Percentiles rank a stretch among this genome's conserved stretches.
These are phyloP conservation scores for Fusarium protoensiforme DNA, from an alignment of 2,329 filamentous ascomycete species.

Conservation along the genomic window DNA sequence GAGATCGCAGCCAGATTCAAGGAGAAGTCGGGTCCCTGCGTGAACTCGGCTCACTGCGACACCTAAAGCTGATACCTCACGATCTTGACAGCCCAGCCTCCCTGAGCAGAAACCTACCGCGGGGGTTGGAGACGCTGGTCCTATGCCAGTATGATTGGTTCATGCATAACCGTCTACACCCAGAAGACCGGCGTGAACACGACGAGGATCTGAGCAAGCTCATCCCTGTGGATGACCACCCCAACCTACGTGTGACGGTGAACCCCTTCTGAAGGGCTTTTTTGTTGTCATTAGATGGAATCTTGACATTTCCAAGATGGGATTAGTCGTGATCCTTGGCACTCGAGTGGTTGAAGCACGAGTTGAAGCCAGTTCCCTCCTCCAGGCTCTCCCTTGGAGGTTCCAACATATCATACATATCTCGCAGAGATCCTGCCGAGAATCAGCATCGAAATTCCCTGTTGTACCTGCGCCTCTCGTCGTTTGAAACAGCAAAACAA, in stretches of 20 bases:
- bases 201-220: background rate
- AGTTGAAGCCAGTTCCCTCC: background rate
- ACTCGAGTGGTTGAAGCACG: background rate
- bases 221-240: background rate
- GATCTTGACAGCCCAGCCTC: background rate
- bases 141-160: background rate
- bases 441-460: background rate
- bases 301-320: background rate
- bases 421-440: background rate
- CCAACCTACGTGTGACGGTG: background rate
- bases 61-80: background rate
- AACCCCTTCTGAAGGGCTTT: background rate
- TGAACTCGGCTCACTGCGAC: background rate
- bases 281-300: background rate
- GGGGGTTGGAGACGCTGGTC: constrained; percentile 7
- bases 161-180: background rate
- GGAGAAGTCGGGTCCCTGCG: constrained; percentile 11
- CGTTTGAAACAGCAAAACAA: background rate
- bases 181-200: fast-evolving
- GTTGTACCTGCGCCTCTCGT: background rate
- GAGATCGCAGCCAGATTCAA: fast-evolving
- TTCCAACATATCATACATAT: background rate
- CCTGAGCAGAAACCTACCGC: background rate
- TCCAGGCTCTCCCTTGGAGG: background rate
- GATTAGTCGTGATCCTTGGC: background rate